Conservation (phyloP, 768 basidiomycete genomes). For the Botryobasidium botryosum region DNA sequence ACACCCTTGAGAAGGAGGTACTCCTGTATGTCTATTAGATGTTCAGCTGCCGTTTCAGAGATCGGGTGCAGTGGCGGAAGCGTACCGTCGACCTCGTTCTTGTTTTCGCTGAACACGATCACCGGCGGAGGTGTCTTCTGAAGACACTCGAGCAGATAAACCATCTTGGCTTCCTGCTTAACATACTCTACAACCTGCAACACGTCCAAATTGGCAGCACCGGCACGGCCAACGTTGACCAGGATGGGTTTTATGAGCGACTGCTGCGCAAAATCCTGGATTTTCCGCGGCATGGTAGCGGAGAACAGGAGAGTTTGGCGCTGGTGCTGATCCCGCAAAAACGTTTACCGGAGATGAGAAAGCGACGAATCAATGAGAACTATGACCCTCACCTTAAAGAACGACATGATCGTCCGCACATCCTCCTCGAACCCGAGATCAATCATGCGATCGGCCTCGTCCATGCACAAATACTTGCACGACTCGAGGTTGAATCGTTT, state of each 20-base stretch:
- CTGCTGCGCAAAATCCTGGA: conserved; percentile 96
- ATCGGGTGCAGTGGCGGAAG: too few species aligned
- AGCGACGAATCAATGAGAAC: not conserved
- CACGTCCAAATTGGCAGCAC: conserved; percentile 93
- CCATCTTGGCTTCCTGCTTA: conserved; percentile 99
- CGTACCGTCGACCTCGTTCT: conserved; percentile 98
- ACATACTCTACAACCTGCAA: conserved; percentile 96
- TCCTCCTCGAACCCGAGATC: conserved; percentile 98
- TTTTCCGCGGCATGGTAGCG: conserved; percentile 97
- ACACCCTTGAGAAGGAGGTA: conserved; percentile 93
- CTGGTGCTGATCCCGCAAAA: conserved; percentile 44
- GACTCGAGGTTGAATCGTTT: conserved; percentile 79
- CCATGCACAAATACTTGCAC: conserved; percentile 96
- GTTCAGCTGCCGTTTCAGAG: not conserved
- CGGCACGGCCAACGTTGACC: conserved; percentile 95
- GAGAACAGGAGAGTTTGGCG: conserved; percentile 95
- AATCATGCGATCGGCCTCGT: conserved; percentile 98
- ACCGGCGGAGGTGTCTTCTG: conserved; percentile 98
- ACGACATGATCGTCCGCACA: conserved; percentile 97
- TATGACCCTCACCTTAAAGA: conserved; percentile 59
- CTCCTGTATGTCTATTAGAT: conserved; percentile 80
- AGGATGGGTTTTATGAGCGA: conserved; percentile 88
- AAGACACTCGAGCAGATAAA: conserved; percentile 90
- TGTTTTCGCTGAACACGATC: conserved; percentile 96
- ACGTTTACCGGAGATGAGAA: not conserved